Evolutionary conservation across 192 early-diverging fungal species (phyloP).

Genomic region (Paraglomus occultum): DNA sequence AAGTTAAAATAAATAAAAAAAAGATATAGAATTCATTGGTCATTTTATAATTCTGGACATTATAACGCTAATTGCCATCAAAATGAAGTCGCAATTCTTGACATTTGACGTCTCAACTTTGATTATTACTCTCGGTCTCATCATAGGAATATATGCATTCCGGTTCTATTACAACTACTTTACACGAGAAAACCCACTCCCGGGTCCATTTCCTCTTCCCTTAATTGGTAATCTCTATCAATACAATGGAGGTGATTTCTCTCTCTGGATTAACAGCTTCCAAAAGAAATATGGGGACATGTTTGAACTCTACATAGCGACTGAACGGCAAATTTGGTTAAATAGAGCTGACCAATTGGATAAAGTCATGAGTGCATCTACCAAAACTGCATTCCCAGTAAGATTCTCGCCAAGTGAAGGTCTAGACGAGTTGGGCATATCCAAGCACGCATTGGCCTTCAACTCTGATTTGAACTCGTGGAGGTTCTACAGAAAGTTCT

Average conservation of each 20-base stretch:
- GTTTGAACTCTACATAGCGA: slow-evolving; percentile 25
- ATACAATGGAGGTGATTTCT: neutral
- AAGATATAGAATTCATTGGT: too few relatives aligned
- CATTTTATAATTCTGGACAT: too few relatives aligned
- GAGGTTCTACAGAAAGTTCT: neutral
- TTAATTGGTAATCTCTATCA: slow-evolving; percentile 4
- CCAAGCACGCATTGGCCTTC: neutral
- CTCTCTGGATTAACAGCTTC: neutral
- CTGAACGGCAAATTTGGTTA: slow-evolving; percentile 18
- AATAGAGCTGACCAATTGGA: neutral
- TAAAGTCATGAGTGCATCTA: slow-evolving; percentile 19
- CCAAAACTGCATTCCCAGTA: slow-evolving; percentile 11
- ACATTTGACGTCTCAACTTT: too few relatives aligned
- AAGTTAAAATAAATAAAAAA: too few relatives aligned
- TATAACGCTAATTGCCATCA: too few relatives aligned
- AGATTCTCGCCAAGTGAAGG: neutral
- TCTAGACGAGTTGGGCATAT: neutral
- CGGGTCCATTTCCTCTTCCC: slow-evolving; percentile 17
- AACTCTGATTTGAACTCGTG: neutral
- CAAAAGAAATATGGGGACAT: slow-evolving; percentile 23
- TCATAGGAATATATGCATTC: neutral
- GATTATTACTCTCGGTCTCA: neutral
- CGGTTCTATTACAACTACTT: neutral
- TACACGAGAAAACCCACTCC: neutral
- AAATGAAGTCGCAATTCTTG: too few relatives aligned